Conservation (phyloP, 306 rosid genomes). For the Boehmeria nivea region DNA sequence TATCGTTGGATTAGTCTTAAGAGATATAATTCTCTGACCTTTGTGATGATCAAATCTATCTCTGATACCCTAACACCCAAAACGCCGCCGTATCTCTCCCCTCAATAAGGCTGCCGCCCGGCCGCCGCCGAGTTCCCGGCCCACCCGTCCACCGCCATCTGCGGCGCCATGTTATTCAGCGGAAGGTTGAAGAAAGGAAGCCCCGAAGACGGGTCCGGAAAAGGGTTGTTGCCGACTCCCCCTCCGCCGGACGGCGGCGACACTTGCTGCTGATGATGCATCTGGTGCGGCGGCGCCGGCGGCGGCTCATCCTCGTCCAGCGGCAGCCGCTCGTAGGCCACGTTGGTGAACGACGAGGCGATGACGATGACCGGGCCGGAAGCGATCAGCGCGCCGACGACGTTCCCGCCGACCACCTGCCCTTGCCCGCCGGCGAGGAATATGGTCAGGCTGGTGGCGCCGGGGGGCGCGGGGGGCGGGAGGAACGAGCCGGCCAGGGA, state of each 20-base stretch:
- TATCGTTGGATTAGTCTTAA: background rate
- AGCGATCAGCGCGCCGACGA: slow-evolving; percentile 78
- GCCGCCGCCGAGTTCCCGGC: slow-evolving; percentile 41
- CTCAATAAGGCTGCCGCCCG: slow-evolving; percentile 55
- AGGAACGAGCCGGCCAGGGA: slow-evolving; percentile 72
- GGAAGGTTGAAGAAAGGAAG: slow-evolving; percentile 85
- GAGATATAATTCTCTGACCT: slow-evolving; percentile 19
- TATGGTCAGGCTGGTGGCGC: slow-evolving; percentile 68
- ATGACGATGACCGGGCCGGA: slow-evolving; percentile 81
- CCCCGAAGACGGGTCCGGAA: slow-evolving; percentile 65
- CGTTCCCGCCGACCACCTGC: slow-evolving; percentile 87
- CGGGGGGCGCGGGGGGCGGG: slow-evolving; percentile 95
- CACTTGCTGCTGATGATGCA: slow-evolving; percentile 41
- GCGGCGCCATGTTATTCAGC: slow-evolving; percentile 51
- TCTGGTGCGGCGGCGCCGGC: slow-evolving; percentile 34
- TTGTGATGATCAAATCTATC: background rate
- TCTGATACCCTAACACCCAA: too few relatives aligned
- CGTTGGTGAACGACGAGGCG: slow-evolving; percentile 87
- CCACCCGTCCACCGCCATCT: slow-evolving; percentile 69
- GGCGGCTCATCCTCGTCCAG: slow-evolving; percentile 70
- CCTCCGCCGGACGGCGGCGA: slow-evolving; percentile 41
- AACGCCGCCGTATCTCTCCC: background rate
- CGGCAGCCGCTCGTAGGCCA: slow-evolving; percentile 86
- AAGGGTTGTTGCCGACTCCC: slow-evolving; percentile 38
- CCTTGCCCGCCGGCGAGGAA: slow-evolving; percentile 91